Evolutionary conservation across 306 rosid genomes (phyloP), one percentile per base, ranked within the genome.

Genomic region (Gastrolobium bilobum): DNA sequence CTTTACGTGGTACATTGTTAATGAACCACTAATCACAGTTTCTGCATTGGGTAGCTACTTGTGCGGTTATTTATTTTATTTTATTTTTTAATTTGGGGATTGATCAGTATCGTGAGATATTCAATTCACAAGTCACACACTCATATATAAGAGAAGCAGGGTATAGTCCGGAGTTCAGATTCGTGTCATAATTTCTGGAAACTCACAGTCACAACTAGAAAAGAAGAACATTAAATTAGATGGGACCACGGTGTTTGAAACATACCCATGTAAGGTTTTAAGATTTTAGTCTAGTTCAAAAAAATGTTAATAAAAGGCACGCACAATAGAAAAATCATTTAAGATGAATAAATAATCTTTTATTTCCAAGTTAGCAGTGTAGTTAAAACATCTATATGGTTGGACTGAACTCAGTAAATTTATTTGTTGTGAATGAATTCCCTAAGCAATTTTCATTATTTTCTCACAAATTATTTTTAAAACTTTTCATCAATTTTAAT

Each of bases 201-300:
- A 66, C 48, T 34, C 62, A 37, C 5, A 37, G 29, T 74, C 42
- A 39, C 75, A 51, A 53, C 14, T 72, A 56, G 39, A 76, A 46
- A 5, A 3, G 48, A 62, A 68, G 29, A 30, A 68, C 71, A 81
- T 77, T 59, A 50, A 85, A 81, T 78, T 46, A 39, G 14, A 20
- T 73, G 81, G 84, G 86, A 11, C 86, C 79, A 60, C 59, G 44
- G 37, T 35, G 38, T 43, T 9, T 14, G 42, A 43, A 78, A 78
- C 84, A 54, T 81, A 37, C 61, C 78, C 75, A 79, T 60, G 60
- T 40, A 77, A 30, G 42, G 52, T 61, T 35, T 54, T 38, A 4
- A 38, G 40, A 57, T 34, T 35, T 35, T 67, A 31, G 9, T 37
- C 9, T 20, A 35, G 31, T 30, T 14, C 47, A 81, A 67, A 57